Evolutionary conservation across 768 basidiomycete species (phyloP).

Genomic region (Boletellus sp.): DNA sequence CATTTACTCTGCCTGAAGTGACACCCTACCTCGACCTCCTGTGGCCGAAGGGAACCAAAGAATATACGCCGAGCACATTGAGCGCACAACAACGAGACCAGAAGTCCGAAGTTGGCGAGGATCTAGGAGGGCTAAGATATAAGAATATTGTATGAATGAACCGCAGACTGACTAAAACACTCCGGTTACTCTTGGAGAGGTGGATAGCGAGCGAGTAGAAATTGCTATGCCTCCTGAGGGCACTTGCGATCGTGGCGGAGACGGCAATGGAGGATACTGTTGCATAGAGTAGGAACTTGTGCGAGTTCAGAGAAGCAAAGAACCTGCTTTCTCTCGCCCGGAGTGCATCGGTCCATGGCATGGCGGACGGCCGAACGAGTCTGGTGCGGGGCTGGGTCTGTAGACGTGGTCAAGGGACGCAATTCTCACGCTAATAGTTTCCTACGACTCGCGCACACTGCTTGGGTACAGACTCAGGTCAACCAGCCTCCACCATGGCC

Average conservation of each 20-base stretch:
- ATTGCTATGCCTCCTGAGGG: slow-evolving; percentile 78
- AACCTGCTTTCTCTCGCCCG: slow-evolving; percentile 51
- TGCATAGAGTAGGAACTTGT: slow-evolving; percentile 68
- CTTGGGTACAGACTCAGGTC: too few relatives aligned
- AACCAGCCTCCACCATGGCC: too few relatives aligned
- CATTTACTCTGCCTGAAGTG: background rate
- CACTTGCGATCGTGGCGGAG: slow-evolving; percentile 70
- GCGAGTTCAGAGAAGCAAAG: slow-evolving; percentile 49
- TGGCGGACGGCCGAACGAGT: slow-evolving; percentile 16
- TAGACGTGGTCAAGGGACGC: slow-evolving; percentile 12
- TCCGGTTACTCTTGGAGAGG: slow-evolving; percentile 91
- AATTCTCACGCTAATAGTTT: slow-evolving; percentile 19
- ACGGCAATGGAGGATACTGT: slow-evolving; percentile 66
- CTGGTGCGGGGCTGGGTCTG: background rate
- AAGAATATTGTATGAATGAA: background rate
- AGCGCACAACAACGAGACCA: slow-evolving; percentile 71
- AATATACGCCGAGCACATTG: slow-evolving; percentile 81
- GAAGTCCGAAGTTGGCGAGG: slow-evolving; percentile 85
- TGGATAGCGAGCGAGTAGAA: slow-evolving; percentile 93
- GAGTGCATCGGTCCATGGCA: slow-evolving; percentile 50
- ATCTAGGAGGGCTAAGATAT: slow-evolving; percentile 47
- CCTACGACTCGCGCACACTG: too few relatives aligned
- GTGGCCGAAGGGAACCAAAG: slow-evolving; percentile 83
- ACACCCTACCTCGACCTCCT: slow-evolving; percentile 81
- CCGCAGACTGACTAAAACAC: slow-evolving; percentile 66